Evolutionary conservation across 768 basidiomycete genomes (phyloP), one percentile per base, ranked within the genome.

Genomic region (Clathrus columnatus): DNA sequence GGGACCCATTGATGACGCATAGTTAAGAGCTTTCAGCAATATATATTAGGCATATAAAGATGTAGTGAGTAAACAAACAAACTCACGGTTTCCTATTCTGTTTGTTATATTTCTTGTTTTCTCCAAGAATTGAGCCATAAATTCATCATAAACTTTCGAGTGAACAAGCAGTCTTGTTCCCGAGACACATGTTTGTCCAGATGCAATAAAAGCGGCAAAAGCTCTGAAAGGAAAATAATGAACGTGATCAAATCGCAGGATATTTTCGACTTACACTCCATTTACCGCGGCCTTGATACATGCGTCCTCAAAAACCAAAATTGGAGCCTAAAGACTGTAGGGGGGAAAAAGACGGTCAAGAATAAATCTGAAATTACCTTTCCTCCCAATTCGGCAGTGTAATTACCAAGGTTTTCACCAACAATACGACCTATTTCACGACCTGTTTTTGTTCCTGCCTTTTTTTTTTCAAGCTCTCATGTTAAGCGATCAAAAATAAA

Each of bases 171-270:
- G 72, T n/a, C 90, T 79, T 11, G 88, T 83, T n/a, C 88, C 90
- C 1, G 90, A 91, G n/a, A 92, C 85, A 57, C 90, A 91, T 7
- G 90, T 91, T 70, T 93, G 91, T 2, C 91, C 91, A 21, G 87
- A 89, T 1, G 91, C 91, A 49, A 93, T 73, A 61, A 92, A 93
- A 0, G 85, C 80, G 8, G 88, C 54, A 63, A 93, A 92, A 0
- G 87, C 84, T 5, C 54, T 55, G 18, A n/a, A 23, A 20, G 24
- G 10, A 21, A 45, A 17, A 44, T 24, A 21, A 24, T 8, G 16
- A 43, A 18, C 10, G 24, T 53, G 16, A n/a, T 27, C 1, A 14
- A 26, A 43, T 26, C 21, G 29, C 10, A 14, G 51, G 18, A 5
- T 8, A n/a, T n/a, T 4, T 17, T 16, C 18, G 21, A 47, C 54